These are phyloP conservation scores for Plasmopara viticola DNA, from an alignment of 352 stramenopile genomes.

Conservation along the genomic window DNA sequence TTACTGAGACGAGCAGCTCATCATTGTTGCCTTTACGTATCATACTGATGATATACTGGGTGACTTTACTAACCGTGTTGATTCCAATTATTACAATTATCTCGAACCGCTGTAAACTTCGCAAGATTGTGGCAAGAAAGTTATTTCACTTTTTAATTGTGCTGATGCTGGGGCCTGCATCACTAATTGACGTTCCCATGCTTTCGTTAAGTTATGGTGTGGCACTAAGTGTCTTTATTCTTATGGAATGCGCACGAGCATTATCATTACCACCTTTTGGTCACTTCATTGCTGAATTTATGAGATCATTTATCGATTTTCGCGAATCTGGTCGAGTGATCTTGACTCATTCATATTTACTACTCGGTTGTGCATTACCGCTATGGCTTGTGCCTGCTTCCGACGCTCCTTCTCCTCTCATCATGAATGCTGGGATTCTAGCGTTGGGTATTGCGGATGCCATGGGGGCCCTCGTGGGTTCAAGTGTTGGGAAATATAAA, in stretches of 20 bases:
- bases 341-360: slow-evolving; percentile 72
- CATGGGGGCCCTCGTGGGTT: slow-evolving; percentile 66
- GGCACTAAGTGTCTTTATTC: slow-evolving; percentile 58
- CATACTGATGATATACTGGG: slow-evolving; percentile 52
- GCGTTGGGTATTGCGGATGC: slow-evolving; percentile 68
- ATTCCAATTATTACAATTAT: slow-evolving; percentile 50
- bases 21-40: slow-evolving; percentile 19
- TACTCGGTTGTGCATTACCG: slow-evolving; percentile 68
- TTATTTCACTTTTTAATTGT: slow-evolving; percentile 78
- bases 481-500: slow-evolving; percentile 36
- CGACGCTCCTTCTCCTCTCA: slow-evolving; percentile 14
- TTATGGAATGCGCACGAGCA: slow-evolving; percentile 62
- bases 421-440: slow-evolving; percentile 61
- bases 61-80: slow-evolving; percentile 39
- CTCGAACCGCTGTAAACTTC: slow-evolving; percentile 29
- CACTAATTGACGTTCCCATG: slow-evolving; percentile 43
- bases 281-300: slow-evolving; percentile 42
- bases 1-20: slow-evolving; percentile 23
- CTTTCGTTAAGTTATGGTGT: slow-evolving; percentile 75
- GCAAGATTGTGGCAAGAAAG: slow-evolving; percentile 72
- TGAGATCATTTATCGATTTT: slow-evolving; percentile 70
- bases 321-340: slow-evolving; percentile 62
- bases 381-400: slow-evolving; percentile 46
- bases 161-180: slow-evolving; percentile 70
- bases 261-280: slow-evolving; percentile 56